Conservation (phyloP, 176 grass and related monocot genomes). For the Aegilops sharonensis region DNA sequence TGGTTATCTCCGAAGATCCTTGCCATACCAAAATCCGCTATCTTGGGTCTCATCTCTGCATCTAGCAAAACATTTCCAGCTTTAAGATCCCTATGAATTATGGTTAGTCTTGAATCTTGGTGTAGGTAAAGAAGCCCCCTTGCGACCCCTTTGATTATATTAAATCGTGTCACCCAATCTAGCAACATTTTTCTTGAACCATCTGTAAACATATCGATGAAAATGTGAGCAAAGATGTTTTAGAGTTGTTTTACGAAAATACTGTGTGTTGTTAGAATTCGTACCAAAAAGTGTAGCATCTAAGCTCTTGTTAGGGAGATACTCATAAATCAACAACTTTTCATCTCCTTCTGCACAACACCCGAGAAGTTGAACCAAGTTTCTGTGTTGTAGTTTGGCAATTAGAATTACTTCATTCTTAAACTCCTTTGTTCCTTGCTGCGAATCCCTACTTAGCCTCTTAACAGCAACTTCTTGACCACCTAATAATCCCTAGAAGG, state of each 20-base stretch:
- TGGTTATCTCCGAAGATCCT: background rate
- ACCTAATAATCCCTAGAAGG: background rate
- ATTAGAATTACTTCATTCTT: no score
- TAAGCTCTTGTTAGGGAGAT: conserved; percentile 22
- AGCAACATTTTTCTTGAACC: background rate
- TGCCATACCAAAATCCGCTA: background rate
- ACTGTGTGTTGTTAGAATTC: background rate
- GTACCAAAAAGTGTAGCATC: conserved; percentile 34
- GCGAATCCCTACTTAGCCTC: no score
- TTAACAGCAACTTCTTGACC: conserved; percentile 26
- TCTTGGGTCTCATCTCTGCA: no score
- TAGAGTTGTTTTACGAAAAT: background rate
- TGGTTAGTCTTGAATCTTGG: background rate
- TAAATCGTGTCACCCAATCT: conserved; percentile 33
- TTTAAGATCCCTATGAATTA: no score
- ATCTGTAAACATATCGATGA: background rate
- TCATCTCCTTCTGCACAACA: no score
- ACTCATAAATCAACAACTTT: conserved; percentile 25
- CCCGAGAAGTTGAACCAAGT: no score
- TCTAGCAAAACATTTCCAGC: no score
- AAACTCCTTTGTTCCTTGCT: no score
- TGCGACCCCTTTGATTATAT: conserved; percentile 42
- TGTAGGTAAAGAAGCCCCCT: conserved; percentile 22
- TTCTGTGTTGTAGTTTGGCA: no score
- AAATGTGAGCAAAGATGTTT: background rate